Evolutionary conservation across 192 early-diverging fungal genomes (phyloP).

Genomic region (Phycomyces blakesleeanus): DNA sequence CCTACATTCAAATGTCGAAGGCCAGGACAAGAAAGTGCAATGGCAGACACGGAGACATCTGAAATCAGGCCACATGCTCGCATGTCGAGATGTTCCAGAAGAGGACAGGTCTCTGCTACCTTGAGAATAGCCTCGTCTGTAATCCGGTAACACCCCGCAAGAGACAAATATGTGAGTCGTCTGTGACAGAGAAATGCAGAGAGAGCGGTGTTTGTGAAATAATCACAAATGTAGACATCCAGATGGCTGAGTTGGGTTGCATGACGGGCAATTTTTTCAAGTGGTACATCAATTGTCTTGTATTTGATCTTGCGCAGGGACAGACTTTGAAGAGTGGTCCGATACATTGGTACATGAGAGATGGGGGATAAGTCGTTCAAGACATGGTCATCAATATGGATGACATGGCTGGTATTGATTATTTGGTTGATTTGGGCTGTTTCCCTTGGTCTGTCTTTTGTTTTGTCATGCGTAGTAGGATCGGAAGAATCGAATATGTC

Average conservation of each 20-base stretch:
- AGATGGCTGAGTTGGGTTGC: conserved; percentile 36
- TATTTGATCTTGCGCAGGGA: conserved; percentile 33
- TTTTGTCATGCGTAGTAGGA: too few species aligned
- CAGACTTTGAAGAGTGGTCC: conserved; percentile 7
- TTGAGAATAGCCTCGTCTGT: conserved; percentile 39
- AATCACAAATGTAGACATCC: conserved; percentile 53
- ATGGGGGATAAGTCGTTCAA: background rate
- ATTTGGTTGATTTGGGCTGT: too few species aligned
- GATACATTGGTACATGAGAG: conserved; percentile 11
- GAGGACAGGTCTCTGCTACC: conserved; percentile 41
- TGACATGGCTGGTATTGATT: too few species aligned
- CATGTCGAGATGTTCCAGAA: conserved; percentile 42
- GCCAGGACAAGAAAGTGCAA: conserved; percentile 35
- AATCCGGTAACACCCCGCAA: conserved; percentile 48
- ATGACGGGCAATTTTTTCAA: conserved; percentile 12
- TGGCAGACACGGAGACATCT: conserved; percentile 37
- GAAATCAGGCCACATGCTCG: conserved; percentile 42
- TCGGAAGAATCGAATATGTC: background rate
- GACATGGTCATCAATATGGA: background rate
- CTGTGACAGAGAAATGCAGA: conserved; percentile 32
- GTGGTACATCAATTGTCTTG: conserved; percentile 27
- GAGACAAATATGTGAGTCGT: conserved; percentile 35
- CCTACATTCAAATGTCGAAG: conserved; percentile 51
- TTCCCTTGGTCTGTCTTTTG: too few species aligned
- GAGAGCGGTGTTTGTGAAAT: conserved; percentile 39